Conservation (phyloP, 306 rosid species). For the Sicyos edulis region DNA sequence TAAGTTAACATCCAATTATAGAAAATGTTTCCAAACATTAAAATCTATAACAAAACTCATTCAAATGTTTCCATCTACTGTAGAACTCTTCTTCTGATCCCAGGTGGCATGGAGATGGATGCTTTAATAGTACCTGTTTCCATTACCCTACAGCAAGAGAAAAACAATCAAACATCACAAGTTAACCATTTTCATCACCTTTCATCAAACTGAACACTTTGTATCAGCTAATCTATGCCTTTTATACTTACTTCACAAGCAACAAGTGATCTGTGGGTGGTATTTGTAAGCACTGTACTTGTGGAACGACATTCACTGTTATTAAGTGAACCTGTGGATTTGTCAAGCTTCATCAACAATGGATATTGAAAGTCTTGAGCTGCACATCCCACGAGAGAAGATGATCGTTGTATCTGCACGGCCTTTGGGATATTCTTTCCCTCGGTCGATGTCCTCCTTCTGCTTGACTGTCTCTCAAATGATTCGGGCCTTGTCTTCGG, state of each 20-base stretch:
- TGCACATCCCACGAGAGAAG: constrained; percentile 67
- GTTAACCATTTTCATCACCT: neutral
- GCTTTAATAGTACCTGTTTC: constrained; percentile 40
- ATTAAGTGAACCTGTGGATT: constrained; percentile 37
- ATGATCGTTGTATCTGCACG: constrained; percentile 75
- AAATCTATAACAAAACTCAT: neutral
- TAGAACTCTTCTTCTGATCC: neutral
- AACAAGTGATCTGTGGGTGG: constrained; percentile 59
- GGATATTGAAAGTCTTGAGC: constrained; percentile 70
- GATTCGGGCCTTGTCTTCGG: constrained; percentile 72
- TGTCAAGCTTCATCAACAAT: constrained; percentile 68
- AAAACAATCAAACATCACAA: constrained; percentile 5
- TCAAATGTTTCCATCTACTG: too few species aligned
- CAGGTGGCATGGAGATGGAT: constrained; percentile 10
- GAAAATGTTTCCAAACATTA: neutral
- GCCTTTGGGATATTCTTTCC: constrained; percentile 76
- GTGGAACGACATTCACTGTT: constrained; percentile 82
- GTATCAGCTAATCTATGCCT: neutral
- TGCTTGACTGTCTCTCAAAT: constrained; percentile 63
- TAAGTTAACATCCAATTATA: neutral
- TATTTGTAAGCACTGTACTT: constrained; percentile 63
- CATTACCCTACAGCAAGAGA: constrained; percentile 44
- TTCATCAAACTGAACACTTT: neutral
- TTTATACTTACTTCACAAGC: constrained; percentile 55
- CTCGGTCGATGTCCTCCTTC: constrained; percentile 56